phyloP scores from a whole-genome alignment of 2,329 filamentous ascomycete species.

The Penicillium sp. region DNA sequence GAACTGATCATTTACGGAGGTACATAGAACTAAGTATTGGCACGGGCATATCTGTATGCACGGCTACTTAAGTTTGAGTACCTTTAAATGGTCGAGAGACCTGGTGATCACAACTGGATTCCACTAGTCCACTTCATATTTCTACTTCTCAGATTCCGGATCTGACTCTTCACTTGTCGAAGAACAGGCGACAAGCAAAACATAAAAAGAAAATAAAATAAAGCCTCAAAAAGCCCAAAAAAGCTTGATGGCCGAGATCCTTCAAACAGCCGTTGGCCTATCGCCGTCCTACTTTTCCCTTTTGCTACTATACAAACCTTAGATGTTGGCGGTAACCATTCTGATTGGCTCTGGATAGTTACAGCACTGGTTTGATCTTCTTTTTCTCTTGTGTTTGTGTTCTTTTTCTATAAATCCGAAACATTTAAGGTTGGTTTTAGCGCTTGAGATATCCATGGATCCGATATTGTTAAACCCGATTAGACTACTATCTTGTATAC shows the following conservation, averaged over 20 bases:
- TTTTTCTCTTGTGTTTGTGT: background rate
- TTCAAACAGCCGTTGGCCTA: background rate
- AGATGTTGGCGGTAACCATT: background rate
- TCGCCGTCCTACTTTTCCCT: background rate
- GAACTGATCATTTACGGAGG: no score
- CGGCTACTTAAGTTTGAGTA: background rate
- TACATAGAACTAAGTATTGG: background rate
- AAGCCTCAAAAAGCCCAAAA: background rate
- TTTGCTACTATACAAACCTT: slow-evolving; percentile 9
- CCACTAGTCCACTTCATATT: background rate
- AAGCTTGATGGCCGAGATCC: background rate
- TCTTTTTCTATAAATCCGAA: slow-evolving; percentile 11
- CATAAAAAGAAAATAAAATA: background rate
- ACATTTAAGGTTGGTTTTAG: slow-evolving; percentile 4
- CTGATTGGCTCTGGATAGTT: slow-evolving; percentile 3
- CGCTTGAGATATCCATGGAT: slow-evolving; percentile 1
- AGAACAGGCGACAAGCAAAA: background rate
- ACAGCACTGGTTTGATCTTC: background rate
- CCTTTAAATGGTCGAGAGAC: background rate
- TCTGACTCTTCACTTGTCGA: background rate
- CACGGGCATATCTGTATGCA: background rate
- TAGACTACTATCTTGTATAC: background rate
- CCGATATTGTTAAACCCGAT: background rate
- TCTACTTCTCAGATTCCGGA: background rate
- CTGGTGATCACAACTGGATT: background rate